Percentiles rank a stretch among this genome's conserved stretches.
Conservation (phyloP, 345 rosid species). For the Eucalyptus paniculata region DNA sequence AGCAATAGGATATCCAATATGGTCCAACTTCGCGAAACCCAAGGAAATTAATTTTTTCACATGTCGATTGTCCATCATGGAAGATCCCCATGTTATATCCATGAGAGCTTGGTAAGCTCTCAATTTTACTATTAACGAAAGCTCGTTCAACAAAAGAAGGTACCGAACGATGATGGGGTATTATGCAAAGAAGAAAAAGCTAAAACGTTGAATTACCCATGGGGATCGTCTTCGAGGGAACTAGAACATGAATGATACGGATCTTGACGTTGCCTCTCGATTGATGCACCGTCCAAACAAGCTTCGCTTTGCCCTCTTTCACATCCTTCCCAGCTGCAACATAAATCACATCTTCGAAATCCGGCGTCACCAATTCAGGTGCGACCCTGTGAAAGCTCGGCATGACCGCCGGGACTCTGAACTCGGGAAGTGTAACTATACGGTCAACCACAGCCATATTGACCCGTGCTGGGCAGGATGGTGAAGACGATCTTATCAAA, state of each 20-base stretch:
- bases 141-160: too few relatives aligned
- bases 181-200: neutral
- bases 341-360: constrained; percentile 48
- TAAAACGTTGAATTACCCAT: neutral
- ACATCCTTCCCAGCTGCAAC: constrained; percentile 60
- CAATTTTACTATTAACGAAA: neutral
- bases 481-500: neutral
- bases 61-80: neutral
- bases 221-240: neutral
- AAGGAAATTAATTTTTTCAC: neutral
- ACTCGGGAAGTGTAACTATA: constrained; percentile 13
- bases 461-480: neutral
- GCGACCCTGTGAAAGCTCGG: constrained; percentile 12
- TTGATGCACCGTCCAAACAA: neutral
- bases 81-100: neutral
- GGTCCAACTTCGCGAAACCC: neutral
- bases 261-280: neutral
- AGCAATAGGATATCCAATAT: neutral
- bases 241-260: neutral
- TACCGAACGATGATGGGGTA: neutral
- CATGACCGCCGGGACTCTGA: constrained; percentile 14
- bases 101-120: neutral
- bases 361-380: constrained; percentile 19
- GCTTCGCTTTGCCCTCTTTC: neutral
- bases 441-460: neutral